Conservation (phyloP, 192 early-diverging fungal species). For the Mortierella hygrophila region DNA sequence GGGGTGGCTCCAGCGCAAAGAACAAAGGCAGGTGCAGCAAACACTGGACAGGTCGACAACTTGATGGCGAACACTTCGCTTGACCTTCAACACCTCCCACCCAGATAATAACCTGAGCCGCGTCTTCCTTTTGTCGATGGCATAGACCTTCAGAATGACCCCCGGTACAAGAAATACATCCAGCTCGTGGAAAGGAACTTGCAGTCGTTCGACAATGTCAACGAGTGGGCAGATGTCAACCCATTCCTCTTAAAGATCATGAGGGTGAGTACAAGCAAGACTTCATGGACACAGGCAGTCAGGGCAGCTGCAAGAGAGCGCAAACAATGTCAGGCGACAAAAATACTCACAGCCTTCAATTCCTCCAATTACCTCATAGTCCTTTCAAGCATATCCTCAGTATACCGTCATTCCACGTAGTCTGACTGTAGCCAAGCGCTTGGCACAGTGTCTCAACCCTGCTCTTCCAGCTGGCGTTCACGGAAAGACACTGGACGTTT, state of each 20-base stretch:
- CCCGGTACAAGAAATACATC: slow-evolving; percentile 87
- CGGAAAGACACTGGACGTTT: slow-evolving; percentile 92
- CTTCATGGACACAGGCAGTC: too few relatives aligned
- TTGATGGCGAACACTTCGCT: not conserved
- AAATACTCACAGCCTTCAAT: not conserved
- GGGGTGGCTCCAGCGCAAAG: slow-evolving; percentile 42
- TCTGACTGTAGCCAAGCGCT: slow-evolving; percentile 86
- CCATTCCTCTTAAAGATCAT: slow-evolving; percentile 88
- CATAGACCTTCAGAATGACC: slow-evolving; percentile 67
- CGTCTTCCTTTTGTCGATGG: slow-evolving; percentile 1
- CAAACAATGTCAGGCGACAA: not conserved
- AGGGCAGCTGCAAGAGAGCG: not conserved
- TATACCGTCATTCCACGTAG: slow-evolving; percentile 86
- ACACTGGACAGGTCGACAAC: not conserved
- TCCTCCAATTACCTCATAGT: slow-evolving; percentile 53
- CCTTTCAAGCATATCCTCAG: slow-evolving; percentile 83
- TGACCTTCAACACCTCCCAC: not conserved
- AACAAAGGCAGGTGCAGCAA: slow-evolving; percentile 41
- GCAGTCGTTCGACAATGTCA: slow-evolving; percentile 93
- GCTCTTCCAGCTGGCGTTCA: slow-evolving; percentile 95
- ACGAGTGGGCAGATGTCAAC: slow-evolving; percentile 96
- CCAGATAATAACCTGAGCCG: not conserved
- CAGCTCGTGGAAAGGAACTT: slow-evolving; percentile 87
- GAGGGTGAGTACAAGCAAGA: slow-evolving; percentile 61
- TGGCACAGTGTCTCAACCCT: slow-evolving; percentile 96